Base-by-base conservation (phyloP, 2,329 filamentous ascomycete species). In the Stagonosporopsis vannaccii region DNA sequence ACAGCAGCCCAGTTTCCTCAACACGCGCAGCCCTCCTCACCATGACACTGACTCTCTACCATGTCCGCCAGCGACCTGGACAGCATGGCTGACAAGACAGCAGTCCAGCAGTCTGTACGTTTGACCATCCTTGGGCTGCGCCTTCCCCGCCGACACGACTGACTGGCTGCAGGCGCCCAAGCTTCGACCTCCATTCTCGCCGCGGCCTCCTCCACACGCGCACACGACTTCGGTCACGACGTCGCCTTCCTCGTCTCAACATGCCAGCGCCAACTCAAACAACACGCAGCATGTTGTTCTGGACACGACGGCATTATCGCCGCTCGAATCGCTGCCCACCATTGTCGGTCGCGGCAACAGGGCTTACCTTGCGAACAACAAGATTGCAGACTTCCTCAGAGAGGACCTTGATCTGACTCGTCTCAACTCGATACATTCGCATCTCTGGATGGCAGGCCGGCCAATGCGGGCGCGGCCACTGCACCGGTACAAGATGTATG, bases 371-470 rank as follows among this genome's bases (percentile, higher is more conserved):
- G 66, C 62, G 23, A 65, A 70, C 22, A 50, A 65, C 36, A 60
- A 70, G 28, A 69, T 74, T n/a, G 26, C 44, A 1, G 43, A 44
- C 6, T 76, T 75, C 35, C 53, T 76, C 1, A 20, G 58, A 17
- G n/a, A 61, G 5, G 72, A 75, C 15, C 61, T 76, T 6, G 62
- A 75, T 25, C 67, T 75, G 3, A 44, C 36, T 6, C 65, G 73
- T 3, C 56, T 76, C 23, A 75, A 76, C 43, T 58, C 55, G 5
- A 75, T 76, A 28, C 72, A 76, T 60, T 49, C 54, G 6, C 68
- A 70, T 13, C 65, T 76, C 4, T 76, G 73, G 73, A 74, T 74
- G 73, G 70, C 69, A 1, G 73, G 73, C 3, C 69, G 73, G 1
- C 73, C 73, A 1, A 68, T 77, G 68, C 70, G 72, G 40, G 72